Percentiles rank a stretch among this genome's conserved stretches.
These are phyloP conservation scores for Anthostomella pinea DNA, from an alignment of 2,329 filamentous ascomycete species.

Conservation along the genomic window DNA sequence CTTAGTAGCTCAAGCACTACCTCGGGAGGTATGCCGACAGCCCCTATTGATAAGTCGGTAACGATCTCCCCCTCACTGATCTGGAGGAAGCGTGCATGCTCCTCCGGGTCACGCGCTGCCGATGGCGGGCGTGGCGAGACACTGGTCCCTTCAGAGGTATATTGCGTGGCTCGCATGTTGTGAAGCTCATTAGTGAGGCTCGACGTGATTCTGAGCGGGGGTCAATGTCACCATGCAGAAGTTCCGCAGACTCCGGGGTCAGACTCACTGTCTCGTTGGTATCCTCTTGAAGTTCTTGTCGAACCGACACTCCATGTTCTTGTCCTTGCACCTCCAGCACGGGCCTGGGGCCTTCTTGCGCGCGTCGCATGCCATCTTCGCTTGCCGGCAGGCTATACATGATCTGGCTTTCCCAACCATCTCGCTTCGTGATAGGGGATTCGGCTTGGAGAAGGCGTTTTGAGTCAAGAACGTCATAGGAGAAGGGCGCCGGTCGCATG, in stretches of 20 bases:
- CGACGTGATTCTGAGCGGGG: slow-evolving; percentile 6
- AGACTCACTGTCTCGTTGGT: slow-evolving; percentile 12
- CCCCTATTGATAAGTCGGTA: slow-evolving; percentile 5
- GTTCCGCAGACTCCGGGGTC: no score
- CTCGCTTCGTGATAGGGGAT: no score
- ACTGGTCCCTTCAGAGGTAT: neutral
- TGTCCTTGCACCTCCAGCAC: slow-evolving; percentile 7
- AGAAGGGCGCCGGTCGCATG: no score
- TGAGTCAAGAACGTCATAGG: no score
- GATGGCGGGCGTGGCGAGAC: neutral
- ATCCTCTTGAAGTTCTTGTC: slow-evolving; percentile 16
- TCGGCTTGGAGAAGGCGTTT: no score
- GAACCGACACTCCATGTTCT: slow-evolving; percentile 11
- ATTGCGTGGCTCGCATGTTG: slow-evolving; percentile 10
- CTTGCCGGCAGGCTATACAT: slow-evolving; percentile 12
- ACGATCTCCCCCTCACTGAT: slow-evolving; percentile 6
- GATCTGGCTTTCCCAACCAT: slow-evolving; percentile 14
- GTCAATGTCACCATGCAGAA: neutral
- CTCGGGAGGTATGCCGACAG: no score
- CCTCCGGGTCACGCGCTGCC: neutral
- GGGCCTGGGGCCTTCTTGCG: slow-evolving; percentile 10
- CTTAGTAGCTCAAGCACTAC: slow-evolving; percentile 11
- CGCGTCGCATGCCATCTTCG: slow-evolving; percentile 14
- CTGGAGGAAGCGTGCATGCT: slow-evolving; percentile 4
- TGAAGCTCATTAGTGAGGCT: slow-evolving; percentile 13